Evolutionary conservation across 2,329 filamentous ascomycete species (phyloP).

Genomic region (Dactylonectria macrodidyma): DNA sequence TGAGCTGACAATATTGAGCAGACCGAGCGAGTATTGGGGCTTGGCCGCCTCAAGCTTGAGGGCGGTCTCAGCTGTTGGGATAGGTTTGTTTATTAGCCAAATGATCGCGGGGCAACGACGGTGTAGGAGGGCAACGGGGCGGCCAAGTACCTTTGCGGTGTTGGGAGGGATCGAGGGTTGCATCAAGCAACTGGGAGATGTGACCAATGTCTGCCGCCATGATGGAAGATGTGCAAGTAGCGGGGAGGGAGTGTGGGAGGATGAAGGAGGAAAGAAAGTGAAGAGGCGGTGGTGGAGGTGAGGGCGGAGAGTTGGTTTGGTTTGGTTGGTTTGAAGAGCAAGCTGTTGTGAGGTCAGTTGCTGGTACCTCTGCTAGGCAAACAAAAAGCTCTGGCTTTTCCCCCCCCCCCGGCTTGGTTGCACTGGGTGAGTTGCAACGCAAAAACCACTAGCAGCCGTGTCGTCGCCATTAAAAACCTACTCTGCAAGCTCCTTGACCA

Average conservation of each 20-base stretch:
- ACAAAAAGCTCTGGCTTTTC: constrained; percentile 14
- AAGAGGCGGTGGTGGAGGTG: constrained; percentile 41
- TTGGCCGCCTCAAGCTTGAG: constrained; percentile 86
- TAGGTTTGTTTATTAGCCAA: constrained; percentile 54
- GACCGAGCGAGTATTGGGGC: constrained; percentile 87
- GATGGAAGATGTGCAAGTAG: constrained; percentile 50
- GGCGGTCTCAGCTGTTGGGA: constrained; percentile 79
- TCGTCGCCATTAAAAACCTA: constrained; percentile 22
- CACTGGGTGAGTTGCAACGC: constrained; percentile 8
- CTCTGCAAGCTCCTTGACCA: constrained; percentile 20
- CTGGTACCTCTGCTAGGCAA: constrained; percentile 2
- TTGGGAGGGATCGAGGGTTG: constrained; percentile 88
- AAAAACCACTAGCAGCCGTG: constrained; percentile 14
- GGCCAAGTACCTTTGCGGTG: constrained; percentile 85
- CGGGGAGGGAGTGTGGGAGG: constrained; percentile 28
- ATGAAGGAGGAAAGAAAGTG: constrained; percentile 18
- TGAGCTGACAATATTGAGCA: constrained; percentile 92
- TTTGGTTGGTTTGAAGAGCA: constrained; percentile 28
- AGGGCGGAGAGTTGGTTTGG: constrained; percentile 37
- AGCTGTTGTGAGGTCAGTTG: constrained; percentile 38
- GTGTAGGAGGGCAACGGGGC: constrained; percentile 41
- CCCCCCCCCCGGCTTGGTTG: background rate
- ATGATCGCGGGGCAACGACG: constrained; percentile 49
- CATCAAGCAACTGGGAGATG: constrained; percentile 88
- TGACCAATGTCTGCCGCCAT: constrained; percentile 72